Evolutionary conservation across 257 asterid genomes (phyloP).

Genomic region (Hygrophila difformis): DNA sequence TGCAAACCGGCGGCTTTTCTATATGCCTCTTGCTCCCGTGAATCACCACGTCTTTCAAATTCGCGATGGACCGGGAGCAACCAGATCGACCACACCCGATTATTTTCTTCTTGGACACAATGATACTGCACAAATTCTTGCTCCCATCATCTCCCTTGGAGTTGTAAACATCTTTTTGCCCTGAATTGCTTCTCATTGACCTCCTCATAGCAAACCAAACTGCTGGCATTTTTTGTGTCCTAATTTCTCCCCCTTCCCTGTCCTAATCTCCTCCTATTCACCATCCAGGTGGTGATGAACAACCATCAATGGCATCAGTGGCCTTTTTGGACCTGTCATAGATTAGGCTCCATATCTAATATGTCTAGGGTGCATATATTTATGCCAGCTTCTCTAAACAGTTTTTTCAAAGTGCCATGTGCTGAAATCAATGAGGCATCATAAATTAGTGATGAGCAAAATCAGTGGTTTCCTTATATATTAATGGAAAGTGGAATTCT

Average conservation of each 20-base stretch:
- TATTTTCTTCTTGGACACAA: slow-evolving; percentile 41
- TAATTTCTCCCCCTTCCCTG: not conserved
- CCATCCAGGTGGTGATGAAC: not conserved
- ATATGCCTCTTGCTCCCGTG: slow-evolving; percentile 86
- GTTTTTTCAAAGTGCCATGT: slow-evolving; percentile 17
- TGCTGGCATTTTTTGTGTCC: slow-evolving; percentile 60
- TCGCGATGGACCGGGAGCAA: slow-evolving; percentile 91
- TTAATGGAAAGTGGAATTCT: no score
- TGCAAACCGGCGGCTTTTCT: slow-evolving; percentile 70
- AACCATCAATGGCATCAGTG: not conserved
- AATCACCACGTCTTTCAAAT: slow-evolving; percentile 70
- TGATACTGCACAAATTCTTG: slow-evolving; percentile 29
- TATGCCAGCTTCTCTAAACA: slow-evolving; percentile 13
- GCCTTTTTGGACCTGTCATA: not conserved
- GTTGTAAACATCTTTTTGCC: slow-evolving; percentile 40
- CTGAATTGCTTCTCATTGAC: slow-evolving; percentile 65
- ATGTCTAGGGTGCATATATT: no score
- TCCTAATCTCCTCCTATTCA: not conserved
- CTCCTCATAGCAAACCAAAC: slow-evolving; percentile 70
- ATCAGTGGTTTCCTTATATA: no score
- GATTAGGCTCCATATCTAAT: not conserved
- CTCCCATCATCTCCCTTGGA: slow-evolving; percentile 23
- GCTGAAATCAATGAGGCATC: no score
- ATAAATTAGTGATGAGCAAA: no score
- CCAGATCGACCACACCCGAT: slow-evolving; percentile 50